Evolutionary conservation across 495 filamentous ascomycete genomes (phyloP).

Genomic region (Eremomyces bilateralis): DNA sequence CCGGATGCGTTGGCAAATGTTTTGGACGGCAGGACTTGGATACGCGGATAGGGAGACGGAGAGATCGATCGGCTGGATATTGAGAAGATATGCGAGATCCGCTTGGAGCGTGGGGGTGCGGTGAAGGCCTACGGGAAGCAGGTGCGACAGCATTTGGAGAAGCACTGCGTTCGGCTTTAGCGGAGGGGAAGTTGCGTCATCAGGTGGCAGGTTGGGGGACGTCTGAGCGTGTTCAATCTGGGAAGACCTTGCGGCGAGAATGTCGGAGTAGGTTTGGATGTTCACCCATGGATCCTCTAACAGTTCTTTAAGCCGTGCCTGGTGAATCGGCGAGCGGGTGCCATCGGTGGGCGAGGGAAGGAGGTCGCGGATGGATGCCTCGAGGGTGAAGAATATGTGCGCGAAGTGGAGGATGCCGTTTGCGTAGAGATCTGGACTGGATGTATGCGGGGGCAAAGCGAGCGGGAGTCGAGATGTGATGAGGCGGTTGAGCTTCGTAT

Average conservation of each 20-base stretch:
- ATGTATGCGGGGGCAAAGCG: constrained; percentile 22
- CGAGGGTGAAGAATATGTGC: constrained; percentile 25
- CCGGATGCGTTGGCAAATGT: constrained; percentile 17
- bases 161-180: background rate
- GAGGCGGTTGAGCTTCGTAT: constrained; percentile 26
- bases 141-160: constrained; percentile 6
- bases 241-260: constrained; percentile 2
- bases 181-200: background rate
- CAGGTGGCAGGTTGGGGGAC: background rate
- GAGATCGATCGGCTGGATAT: constrained; percentile 8
- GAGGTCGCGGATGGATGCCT: constrained; percentile 19
- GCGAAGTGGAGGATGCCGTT: constrained; percentile 23
- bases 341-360: constrained; percentile 4
- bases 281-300: constrained; percentile 11
- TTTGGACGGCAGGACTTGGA: constrained; percentile 7
- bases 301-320: constrained; percentile 12
- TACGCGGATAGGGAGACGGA: constrained; percentile 8
- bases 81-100: constrained; percentile 11
- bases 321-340: constrained; percentile 7
- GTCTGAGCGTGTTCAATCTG: constrained; percentile 2
- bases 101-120: constrained; percentile 10
- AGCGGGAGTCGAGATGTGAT: constrained; percentile 25
- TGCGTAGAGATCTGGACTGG: constrained; percentile 18
- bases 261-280: background rate
- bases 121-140: constrained; percentile 12